A percentile compares a stretch with the other conserved stretches of the same genome.
Conservation (phyloP, 148 eudicot genomes). For the Heliamphora exappendiculata region DNA sequence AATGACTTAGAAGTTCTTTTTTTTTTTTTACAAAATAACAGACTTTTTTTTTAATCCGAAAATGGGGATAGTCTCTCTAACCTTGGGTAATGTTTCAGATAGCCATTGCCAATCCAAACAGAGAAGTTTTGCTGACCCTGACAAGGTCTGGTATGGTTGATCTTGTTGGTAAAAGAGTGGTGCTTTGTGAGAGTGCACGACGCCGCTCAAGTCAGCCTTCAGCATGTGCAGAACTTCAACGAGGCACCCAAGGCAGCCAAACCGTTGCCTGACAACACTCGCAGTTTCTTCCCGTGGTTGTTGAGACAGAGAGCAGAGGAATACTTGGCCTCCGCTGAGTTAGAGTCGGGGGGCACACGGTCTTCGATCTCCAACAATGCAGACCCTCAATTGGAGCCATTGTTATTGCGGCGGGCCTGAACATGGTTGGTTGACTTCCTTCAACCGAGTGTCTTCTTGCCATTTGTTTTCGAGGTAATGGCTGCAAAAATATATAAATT, state of each 20-base stretch:
- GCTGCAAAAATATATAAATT: background rate
- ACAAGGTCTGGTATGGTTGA: slow-evolving; percentile 76
- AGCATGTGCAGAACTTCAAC: slow-evolving; percentile 49
- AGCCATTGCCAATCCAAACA: slow-evolving; percentile 83
- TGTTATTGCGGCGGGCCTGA: slow-evolving; percentile 44
- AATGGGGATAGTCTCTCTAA: no score
- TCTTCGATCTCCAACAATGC: slow-evolving; percentile 24
- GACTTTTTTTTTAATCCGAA: no score
- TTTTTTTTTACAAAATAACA: no score
- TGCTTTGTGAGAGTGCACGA: slow-evolving; percentile 94
- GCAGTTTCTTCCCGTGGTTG: slow-evolving; percentile 36
- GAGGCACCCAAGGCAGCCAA: slow-evolving; percentile 32
- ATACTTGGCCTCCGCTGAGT: slow-evolving; percentile 22
- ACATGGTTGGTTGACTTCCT: background rate
- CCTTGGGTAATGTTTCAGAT: slow-evolving; percentile 35
- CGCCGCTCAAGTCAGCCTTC: slow-evolving; percentile 92
- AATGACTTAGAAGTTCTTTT: no score
- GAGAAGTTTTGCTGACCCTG: slow-evolving; percentile 70
- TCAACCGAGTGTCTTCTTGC: no score
- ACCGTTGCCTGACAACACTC: slow-evolving; percentile 23
- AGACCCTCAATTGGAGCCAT: slow-evolving; percentile 51
- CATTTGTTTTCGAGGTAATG: no score
- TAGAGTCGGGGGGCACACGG: slow-evolving; percentile 55
- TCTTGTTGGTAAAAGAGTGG: slow-evolving; percentile 88
- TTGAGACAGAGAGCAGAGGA: slow-evolving; percentile 45